A percentile compares a stretch with the other conserved stretches of the same genome.
phyloP scores from a whole-genome alignment of 306 rosid species.

The Hippophae gyantsensis region DNA sequence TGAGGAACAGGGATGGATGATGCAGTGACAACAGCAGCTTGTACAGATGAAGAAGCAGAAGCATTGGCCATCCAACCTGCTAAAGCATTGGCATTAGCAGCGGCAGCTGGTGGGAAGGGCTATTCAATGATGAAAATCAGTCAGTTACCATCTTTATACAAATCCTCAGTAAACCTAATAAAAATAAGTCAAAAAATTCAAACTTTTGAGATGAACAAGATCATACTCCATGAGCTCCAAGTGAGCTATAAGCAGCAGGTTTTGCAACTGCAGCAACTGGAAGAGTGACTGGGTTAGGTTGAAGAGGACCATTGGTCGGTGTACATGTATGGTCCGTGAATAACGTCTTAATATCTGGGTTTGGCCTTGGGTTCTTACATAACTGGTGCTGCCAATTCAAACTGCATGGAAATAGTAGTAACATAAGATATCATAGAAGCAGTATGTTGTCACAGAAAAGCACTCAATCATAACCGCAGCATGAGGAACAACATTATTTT shows the following conservation, averaged over 20 bases:
- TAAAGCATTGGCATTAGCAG: slow-evolving; percentile 59
- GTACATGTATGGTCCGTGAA: slow-evolving; percentile 71
- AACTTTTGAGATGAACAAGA: slow-evolving; percentile 28
- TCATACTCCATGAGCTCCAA: slow-evolving; percentile 75
- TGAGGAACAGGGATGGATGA: slow-evolving; percentile 70
- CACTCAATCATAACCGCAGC: neutral
- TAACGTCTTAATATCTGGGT: slow-evolving; percentile 77
- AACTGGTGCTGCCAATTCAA: slow-evolving; percentile 95
- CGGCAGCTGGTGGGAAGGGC: slow-evolving; percentile 58
- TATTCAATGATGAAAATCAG: slow-evolving; percentile 22
- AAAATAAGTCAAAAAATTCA: neutral
- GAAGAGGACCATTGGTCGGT: slow-evolving; percentile 61
- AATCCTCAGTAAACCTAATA: neutral
- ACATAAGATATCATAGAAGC: slow-evolving; percentile 13
- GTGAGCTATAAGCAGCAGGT: slow-evolving; percentile 60
- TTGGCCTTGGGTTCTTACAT: slow-evolving; percentile 68
- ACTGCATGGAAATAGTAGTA: slow-evolving; percentile 36
- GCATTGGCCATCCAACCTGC: slow-evolving; percentile 95
- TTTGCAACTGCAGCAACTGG: slow-evolving; percentile 66
- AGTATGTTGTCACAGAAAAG: slow-evolving; percentile 8
- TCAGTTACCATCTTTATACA: slow-evolving; percentile 15
- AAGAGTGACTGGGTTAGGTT: slow-evolving; percentile 66
- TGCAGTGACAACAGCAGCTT: slow-evolving; percentile 87
- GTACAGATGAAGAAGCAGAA: slow-evolving; percentile 79
- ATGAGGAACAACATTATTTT: neutral